Evolutionary conservation across 176 grass and related monocot species (phyloP).

Genomic region (Neostapfia colusana): DNA sequence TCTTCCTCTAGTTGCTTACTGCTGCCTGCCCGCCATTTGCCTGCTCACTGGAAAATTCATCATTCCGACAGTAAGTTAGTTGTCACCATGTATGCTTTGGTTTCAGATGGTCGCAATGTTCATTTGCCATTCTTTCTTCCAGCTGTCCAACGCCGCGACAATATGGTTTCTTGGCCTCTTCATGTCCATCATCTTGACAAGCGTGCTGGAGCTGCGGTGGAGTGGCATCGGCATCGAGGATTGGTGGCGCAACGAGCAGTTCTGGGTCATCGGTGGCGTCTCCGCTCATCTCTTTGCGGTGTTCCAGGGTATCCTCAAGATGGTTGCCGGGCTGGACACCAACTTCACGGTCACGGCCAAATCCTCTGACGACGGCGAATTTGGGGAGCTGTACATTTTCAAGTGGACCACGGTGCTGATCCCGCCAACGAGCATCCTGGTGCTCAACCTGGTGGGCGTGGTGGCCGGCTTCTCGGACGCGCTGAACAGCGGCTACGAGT

Average conservation of each 20-base stretch:
- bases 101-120: not conserved
- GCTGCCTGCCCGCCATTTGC: conserved; percentile 80
- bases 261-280: conserved; percentile 93
- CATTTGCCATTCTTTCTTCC: conserved; percentile 7
- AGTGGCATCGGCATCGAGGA: conserved; percentile 92
- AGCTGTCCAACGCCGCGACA: conserved; percentile 83
- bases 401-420: conserved; percentile 99
- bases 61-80: conserved; percentile 69
- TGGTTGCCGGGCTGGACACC: conserved; percentile 86
- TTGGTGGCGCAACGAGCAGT: conserved; percentile 98
- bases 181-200: conserved; percentile 85
- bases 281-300: conserved; percentile 94
- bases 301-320: conserved; percentile 96
- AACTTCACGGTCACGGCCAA: conserved; percentile 94
- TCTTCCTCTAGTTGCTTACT: conserved; percentile 86
- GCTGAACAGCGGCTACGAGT: conserved; percentile 91
- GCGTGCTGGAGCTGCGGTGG: conserved; percentile 90
- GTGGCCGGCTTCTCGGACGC: conserved; percentile 89
- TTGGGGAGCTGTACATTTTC: conserved; percentile 85
- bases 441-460: conserved; percentile 86
- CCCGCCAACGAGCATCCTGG: conserved; percentile 78
- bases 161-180: conserved; percentile 93
- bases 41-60: conserved; percentile 92
- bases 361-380: conserved; percentile 65
- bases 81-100: not conserved